phyloP scores from a whole-genome alignment of 768 basidiomycete species.

The Dictyophora rubrovolvata region DNA sequence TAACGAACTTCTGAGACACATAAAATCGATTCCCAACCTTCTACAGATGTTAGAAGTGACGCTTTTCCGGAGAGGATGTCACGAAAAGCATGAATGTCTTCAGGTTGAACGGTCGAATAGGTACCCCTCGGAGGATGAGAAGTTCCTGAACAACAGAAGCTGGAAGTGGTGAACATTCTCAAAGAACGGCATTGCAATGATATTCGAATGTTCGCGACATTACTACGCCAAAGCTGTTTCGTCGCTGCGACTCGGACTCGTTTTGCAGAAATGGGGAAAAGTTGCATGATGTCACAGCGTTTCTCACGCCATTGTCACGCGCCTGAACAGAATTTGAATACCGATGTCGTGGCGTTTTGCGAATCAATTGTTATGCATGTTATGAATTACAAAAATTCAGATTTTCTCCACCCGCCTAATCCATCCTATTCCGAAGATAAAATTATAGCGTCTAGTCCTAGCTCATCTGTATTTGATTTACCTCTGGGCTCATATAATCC shows the following conservation, averaged over 20 bases:
- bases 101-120: background rate
- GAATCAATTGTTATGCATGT: background rate
- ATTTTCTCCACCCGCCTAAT: background rate
- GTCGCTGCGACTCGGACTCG: background rate
- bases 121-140: background rate
- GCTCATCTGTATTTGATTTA: constrained; percentile 68
- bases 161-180: too few relatives aligned
- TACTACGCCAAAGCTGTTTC: background rate
- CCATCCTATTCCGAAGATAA: background rate
- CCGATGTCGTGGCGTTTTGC: background rate
- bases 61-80: background rate
- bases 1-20: background rate
- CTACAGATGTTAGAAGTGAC: background rate
- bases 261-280: background rate
- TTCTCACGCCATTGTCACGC: background rate
- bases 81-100: background rate
- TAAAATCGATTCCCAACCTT: background rate
- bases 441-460: constrained; percentile 36
- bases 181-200: too few relatives aligned
- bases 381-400: background rate
- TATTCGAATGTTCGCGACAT: too few relatives aligned
- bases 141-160: background rate
- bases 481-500: constrained; percentile 33
- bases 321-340: background rate
- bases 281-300: background rate